phyloP scores from a whole-genome alignment of 108 stramenopile species.

The Cylindrotheca closterium region DNA sequence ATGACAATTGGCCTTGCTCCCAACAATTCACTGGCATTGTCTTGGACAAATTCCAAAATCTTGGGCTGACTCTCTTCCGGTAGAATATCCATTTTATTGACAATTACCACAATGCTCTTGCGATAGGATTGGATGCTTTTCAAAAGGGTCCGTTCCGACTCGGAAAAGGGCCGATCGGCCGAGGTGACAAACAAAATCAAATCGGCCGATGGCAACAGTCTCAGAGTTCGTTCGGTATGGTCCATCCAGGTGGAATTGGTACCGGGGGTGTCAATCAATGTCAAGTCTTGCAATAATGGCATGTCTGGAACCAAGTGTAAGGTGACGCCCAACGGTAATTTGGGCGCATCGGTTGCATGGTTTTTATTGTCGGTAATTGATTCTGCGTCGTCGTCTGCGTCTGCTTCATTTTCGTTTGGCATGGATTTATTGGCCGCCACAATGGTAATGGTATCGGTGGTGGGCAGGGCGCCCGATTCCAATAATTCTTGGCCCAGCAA shows the following conservation, averaged over 20 bases:
- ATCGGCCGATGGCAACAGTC: conserved; percentile 77
- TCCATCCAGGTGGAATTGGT: conserved; percentile 79
- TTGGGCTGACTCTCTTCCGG: conserved; percentile 54
- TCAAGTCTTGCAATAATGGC: conserved; percentile 67
- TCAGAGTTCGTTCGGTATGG: conserved; percentile 67
- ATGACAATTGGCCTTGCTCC: conserved; percentile 72
- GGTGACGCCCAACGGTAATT: conserved; percentile 27
- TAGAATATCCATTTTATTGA: conserved; percentile 89
- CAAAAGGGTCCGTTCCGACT: conserved; percentile 61
- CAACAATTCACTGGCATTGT: conserved; percentile 67
- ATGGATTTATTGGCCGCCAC: conserved; percentile 2
- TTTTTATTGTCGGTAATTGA: conserved; percentile 3
- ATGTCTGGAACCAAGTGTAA: conserved; percentile 37
- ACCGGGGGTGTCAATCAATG: conserved; percentile 83
- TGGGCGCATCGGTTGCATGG: neutral
- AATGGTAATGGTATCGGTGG: conserved; percentile 76
- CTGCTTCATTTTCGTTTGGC: neutral
- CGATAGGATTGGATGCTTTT: conserved; percentile 65
- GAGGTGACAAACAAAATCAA: conserved; percentile 82
- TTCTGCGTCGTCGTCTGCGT: conserved; percentile 7
- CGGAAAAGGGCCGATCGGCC: conserved; percentile 84
- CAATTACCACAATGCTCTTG: conserved; percentile 72
- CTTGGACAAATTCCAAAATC: conserved; percentile 76
- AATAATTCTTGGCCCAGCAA: conserved; percentile 72
- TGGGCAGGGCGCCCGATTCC: conserved; percentile 78